phyloP scores from a whole-genome alignment of 2,329 filamentous ascomycete genomes.

The Verruconis gallopava region DNA sequence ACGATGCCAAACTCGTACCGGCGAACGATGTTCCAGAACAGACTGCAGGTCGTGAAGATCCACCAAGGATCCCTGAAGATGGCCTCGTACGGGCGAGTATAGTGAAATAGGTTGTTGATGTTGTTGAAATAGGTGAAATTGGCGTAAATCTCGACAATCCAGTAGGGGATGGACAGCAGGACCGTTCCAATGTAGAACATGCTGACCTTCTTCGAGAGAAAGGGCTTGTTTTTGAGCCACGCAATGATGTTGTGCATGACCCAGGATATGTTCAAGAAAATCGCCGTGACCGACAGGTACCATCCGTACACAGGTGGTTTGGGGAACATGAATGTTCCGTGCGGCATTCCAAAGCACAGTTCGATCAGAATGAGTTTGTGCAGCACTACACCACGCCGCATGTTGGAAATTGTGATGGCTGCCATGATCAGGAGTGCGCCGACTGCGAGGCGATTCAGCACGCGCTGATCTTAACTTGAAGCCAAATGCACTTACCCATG shows the following conservation, averaged over 20 bases:
- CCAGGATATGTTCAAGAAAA: conserved; percentile 51
- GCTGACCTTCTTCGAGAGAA: conserved; percentile 38
- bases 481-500: conserved; percentile 16
- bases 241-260: conserved; percentile 52
- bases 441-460: neutral
- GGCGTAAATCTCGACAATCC: conserved; percentile 51
- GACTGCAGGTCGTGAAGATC: conserved; percentile 46
- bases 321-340: conserved; percentile 48
- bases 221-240: conserved; percentile 54
- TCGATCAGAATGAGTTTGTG: conserved; percentile 40
- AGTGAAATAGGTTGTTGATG: conserved; percentile 38
- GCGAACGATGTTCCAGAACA: conserved; percentile 51
- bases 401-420: conserved; percentile 35
- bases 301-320: conserved; percentile 44
- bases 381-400: conserved; percentile 33
- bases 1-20: conserved; percentile 46
- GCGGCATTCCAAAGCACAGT: conserved; percentile 43
- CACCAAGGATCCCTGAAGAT: conserved; percentile 54
- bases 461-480: neutral
- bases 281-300: conserved; percentile 49
- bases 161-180: conserved; percentile 47
- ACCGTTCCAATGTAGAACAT: conserved; percentile 46
- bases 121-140: conserved; percentile 53
- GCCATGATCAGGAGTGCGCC: conserved; percentile 25
- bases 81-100: conserved; percentile 46